Evolutionary conservation across 495 filamentous ascomycete species (phyloP).

Genomic region (Friedmanniomyces endolithicus): DNA sequence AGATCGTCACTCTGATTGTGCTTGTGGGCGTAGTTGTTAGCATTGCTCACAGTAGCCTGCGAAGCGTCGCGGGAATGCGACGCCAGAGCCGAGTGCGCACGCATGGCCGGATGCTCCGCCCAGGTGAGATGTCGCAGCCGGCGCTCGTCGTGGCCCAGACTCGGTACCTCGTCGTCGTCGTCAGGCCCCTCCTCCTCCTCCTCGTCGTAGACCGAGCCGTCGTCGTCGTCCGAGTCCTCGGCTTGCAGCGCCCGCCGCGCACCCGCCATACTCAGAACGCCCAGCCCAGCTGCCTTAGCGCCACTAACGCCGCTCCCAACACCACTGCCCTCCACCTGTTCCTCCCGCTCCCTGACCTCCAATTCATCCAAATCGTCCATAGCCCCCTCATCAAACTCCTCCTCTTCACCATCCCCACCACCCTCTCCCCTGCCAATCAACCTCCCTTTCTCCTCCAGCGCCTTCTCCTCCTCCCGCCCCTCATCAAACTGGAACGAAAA

Average conservation of each 20-base stretch:
- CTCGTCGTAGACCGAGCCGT: background rate
- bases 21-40: background rate
- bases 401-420: constrained; percentile 31
- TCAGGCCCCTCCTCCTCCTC: background rate
- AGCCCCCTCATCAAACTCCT: constrained; percentile 36
- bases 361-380: constrained; percentile 23
- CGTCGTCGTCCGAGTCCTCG: constrained; percentile 1
- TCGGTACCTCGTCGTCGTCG: background rate
- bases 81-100: constrained; percentile 3
- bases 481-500: constrained; percentile 88
- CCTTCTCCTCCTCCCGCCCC: constrained; percentile 67
- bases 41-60: background rate
- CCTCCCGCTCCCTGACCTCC: constrained; percentile 6
- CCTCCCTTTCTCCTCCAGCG: constrained; percentile 72
- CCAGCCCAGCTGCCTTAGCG: background rate
- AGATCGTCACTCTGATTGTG: background rate
- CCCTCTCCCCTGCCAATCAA: constrained; percentile 23
- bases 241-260: constrained; percentile 1
- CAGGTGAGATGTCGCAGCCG: constrained; percentile 1
- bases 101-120: constrained; percentile 8
- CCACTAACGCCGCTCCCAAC: background rate
- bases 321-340: background rate
- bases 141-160: background rate
- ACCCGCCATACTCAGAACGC: background rate
- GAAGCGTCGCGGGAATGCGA: background rate